Percentiles rank a stretch among this genome's conserved stretches.
phyloP scores from a whole-genome alignment of 2,329 filamentous ascomycete species.

The Chaetomium olivaceum region DNA sequence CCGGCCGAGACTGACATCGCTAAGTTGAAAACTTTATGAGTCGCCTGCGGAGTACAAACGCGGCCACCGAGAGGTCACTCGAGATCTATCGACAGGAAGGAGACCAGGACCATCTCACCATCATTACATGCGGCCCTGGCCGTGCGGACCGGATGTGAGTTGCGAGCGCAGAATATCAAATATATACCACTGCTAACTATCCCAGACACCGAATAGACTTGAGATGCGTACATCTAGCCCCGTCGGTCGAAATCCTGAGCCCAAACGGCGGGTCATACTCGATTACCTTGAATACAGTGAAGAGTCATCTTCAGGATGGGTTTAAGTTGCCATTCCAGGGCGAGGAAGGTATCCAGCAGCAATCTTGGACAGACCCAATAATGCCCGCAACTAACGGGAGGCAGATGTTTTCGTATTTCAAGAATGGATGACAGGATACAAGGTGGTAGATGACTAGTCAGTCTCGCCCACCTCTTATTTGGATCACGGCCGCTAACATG shows the following conservation, averaged over 20 bases:
- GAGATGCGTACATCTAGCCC: slow-evolving; percentile 3
- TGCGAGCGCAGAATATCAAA: too few relatives aligned
- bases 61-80: not conserved
- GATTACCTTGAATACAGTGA: not conserved
- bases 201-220: slow-evolving; percentile 15
- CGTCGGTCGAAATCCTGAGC: not conserved
- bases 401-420: slow-evolving; percentile 24
- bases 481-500: not conserved
- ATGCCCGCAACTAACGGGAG: not conserved
- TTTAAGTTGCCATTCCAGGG: slow-evolving; percentile 13
- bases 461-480: not conserved
- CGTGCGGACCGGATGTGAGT: not conserved
- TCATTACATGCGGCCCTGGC: not conserved
- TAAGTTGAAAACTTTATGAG: not conserved
- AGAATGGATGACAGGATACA: slow-evolving; percentile 25
- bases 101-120: not conserved
- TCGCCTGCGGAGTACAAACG: not conserved
- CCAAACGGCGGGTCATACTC: not conserved
- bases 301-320: not conserved
- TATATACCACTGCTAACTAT: not conserved
- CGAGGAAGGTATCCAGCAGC: not conserved
- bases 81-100: not conserved
- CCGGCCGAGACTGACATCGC: not conserved
- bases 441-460: slow-evolving; percentile 26
- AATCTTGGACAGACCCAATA: fast-evolving